These are phyloP conservation scores for Thielaviopsis populi DNA, from an alignment of 2,329 filamentous ascomycete species.

Conservation along the genomic window DNA sequence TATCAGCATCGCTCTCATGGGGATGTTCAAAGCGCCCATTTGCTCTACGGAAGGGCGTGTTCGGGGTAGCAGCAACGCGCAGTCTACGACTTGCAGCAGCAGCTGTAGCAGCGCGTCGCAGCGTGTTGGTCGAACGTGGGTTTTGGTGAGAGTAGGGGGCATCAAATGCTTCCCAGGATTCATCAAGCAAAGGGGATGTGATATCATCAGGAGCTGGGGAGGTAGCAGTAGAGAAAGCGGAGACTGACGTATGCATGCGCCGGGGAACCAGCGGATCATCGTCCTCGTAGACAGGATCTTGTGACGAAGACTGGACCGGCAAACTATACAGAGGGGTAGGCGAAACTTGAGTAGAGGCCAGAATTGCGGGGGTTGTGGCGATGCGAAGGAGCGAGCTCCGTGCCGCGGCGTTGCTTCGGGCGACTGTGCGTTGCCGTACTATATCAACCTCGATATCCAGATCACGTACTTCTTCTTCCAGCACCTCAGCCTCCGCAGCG, in stretches of 20 bases:
- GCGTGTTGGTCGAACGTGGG: conserved; percentile 53
- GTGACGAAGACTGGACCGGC: not conserved
- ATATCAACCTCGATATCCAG: conserved; percentile 67
- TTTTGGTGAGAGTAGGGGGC: conserved; percentile 58
- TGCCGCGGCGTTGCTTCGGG: conserved; percentile 39
- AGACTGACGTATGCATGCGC: conserved; percentile 23
- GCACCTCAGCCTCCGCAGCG: conserved; percentile 48
- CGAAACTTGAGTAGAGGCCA: not conserved
- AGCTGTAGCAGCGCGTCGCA: conserved; percentile 61
- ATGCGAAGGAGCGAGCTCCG: conserved; percentile 35
- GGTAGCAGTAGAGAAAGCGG: not conserved
- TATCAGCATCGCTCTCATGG: conserved; percentile 75
- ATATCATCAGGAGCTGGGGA: conserved; percentile 1
- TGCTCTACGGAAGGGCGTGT: conserved; percentile 49
- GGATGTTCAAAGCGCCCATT: conserved; percentile 59
- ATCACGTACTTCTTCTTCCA: conserved; percentile 60
- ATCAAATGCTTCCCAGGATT: conserved; percentile 41
- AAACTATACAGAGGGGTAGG: not conserved
- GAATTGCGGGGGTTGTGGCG: conserved; percentile 25
- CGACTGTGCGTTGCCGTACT: conserved; percentile 57
- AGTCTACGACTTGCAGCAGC: conserved; percentile 57
- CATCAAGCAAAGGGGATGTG: conserved; percentile 17
- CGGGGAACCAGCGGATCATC: conserved; percentile 40
- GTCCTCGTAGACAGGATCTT: conserved; percentile 19
- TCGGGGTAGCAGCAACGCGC: conserved; percentile 38